A percentile compares a stretch with the other conserved stretches of the same genome.
Evolutionary conservation across 2,329 filamentous ascomycete genomes (phyloP).

Genomic region (Lomentospora prolificans): DNA sequence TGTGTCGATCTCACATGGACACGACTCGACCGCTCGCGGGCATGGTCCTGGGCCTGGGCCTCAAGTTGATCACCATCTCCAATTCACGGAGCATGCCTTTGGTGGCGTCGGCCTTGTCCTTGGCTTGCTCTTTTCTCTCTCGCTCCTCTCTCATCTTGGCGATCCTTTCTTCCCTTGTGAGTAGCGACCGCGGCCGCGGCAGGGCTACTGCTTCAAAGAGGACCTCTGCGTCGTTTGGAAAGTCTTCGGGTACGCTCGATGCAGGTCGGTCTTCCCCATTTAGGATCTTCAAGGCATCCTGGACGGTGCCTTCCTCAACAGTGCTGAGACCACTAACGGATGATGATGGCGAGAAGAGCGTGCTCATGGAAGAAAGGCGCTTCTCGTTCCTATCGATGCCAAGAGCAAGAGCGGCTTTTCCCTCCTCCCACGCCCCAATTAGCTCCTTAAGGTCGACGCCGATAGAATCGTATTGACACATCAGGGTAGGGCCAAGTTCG

Average conservation of each 20-base stretch:
- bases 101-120: slow-evolving; percentile 70
- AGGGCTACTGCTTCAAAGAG: slow-evolving; percentile 87
- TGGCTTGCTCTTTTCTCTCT: slow-evolving; percentile 58
- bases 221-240: slow-evolving; percentile 52
- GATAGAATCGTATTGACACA: slow-evolving; percentile 90
- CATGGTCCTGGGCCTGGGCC: slow-evolving; percentile 22
- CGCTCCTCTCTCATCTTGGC: slow-evolving; percentile 81
- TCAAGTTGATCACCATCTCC: slow-evolving; percentile 69
- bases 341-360: slow-evolving; percentile 45
- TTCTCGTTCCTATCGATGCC: slow-evolving; percentile 77
- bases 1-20: slow-evolving; percentile 8
- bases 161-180: slow-evolving; percentile 82
- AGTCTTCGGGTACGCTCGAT: slow-evolving; percentile 31
- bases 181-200: slow-evolving; percentile 54
- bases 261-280: slow-evolving; percentile 56
- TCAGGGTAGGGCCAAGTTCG: slow-evolving; percentile 67
- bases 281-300: slow-evolving; percentile 63
- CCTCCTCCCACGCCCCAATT: slow-evolving; percentile 78
- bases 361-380: slow-evolving; percentile 53
- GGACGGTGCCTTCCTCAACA: slow-evolving; percentile 40
- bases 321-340: slow-evolving; percentile 61
- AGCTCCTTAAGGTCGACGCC: slow-evolving; percentile 75
- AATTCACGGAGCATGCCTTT: slow-evolving; percentile 88
- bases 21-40: slow-evolving; percentile 9
- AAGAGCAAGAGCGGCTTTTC: slow-evolving; percentile 69